A percentile compares a stretch with the other conserved stretches of the same genome.
Evolutionary conservation across 371 early-diverging fungal species (phyloP).

Genomic region (Mucor lusitanicus): DNA sequence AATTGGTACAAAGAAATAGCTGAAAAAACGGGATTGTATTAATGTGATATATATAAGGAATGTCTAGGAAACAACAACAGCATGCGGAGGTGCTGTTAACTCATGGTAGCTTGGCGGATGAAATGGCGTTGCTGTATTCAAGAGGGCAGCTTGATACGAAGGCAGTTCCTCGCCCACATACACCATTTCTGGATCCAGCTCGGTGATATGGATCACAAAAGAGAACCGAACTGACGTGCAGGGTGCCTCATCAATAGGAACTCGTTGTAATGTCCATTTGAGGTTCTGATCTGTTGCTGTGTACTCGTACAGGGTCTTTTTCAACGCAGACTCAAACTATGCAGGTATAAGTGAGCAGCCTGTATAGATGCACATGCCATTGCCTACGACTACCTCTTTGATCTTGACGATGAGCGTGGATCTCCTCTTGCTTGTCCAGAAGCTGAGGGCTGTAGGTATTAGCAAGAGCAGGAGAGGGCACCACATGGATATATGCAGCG

Average conservation of each 20-base stretch:
- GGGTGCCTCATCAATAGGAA: slow-evolving; percentile 14
- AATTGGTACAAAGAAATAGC: neutral
- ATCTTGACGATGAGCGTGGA: slow-evolving; percentile 25
- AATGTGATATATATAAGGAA: neutral
- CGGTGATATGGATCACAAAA: slow-evolving; percentile 31
- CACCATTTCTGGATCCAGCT: slow-evolving; percentile 24
- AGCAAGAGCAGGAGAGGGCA: slow-evolving; percentile 42
- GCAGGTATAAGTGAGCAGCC: neutral
- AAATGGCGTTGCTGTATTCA: neutral
- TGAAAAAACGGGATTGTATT: neutral
- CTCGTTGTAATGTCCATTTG: slow-evolving; percentile 30
- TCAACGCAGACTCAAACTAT: slow-evolving; percentile 41
- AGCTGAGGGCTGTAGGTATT: slow-evolving; percentile 40
- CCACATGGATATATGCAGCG: slow-evolving; percentile 49
- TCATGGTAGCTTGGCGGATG: slow-evolving; percentile 25
- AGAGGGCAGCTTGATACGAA: slow-evolving; percentile 35
- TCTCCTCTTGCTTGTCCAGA: slow-evolving; percentile 45
- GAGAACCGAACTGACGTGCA: slow-evolving; percentile 28
- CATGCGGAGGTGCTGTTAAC: neutral
- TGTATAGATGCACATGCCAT: too few species aligned
- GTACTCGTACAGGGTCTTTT: slow-evolving; percentile 37
- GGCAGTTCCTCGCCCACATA: slow-evolving; percentile 30
- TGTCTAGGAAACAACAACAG: slow-evolving; percentile 1
- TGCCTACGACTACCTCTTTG: slow-evolving; percentile 31
- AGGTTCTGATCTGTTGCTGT: slow-evolving; percentile 35